Evolutionary conservation across 2,329 filamentous ascomycete genomes (phyloP).

Genomic region (Dactylella cylindrospora): DNA sequence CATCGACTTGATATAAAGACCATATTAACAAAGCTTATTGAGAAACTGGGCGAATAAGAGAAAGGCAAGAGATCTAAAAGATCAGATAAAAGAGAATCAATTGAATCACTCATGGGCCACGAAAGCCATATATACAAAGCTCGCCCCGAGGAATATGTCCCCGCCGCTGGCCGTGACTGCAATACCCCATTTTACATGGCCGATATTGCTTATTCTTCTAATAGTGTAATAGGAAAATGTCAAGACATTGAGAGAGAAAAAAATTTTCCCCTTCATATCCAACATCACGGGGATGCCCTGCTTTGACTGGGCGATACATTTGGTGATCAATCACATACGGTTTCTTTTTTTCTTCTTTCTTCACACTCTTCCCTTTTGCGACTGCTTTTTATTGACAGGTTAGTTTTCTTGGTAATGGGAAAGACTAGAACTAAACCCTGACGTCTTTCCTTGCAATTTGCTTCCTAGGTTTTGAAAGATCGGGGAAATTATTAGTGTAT

Average conservation of each 20-base stretch:
- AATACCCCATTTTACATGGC: background rate
- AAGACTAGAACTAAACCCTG: conserved; percentile 29
- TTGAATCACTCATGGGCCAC: conserved; percentile 17
- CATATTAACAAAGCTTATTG: background rate
- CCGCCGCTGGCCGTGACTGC: too few relatives aligned
- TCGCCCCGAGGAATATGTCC: too few relatives aligned
- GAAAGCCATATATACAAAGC: conserved; percentile 26
- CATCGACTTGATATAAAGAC: background rate
- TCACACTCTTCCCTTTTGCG: conserved; percentile 3
- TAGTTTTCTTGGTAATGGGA: too few relatives aligned
- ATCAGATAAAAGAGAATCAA: conserved; percentile 35
- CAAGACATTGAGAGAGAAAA: conserved; percentile 8
- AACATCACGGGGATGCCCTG: conserved; percentile 29
- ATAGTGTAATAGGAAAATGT: conserved; percentile 22
- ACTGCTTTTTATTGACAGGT: background rate
- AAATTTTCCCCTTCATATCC: conserved; percentile 19
- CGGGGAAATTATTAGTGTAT: conserved; percentile 20
- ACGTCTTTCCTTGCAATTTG: conserved; percentile 25
- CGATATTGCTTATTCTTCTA: background rate
- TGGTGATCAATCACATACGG: conserved; percentile 11
- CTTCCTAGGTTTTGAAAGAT: conserved; percentile 1
- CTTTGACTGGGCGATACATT: conserved; percentile 5
- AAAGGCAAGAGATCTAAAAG: conserved; percentile 17
- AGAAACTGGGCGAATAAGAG: conserved; percentile 9
- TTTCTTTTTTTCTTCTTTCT: conserved; percentile 4